A percentile compares a stretch with the other conserved stretches of the same genome.
These are phyloP conservation scores for Trichophyton mentagrophytes DNA, from an alignment of 2,329 filamentous ascomycete genomes.

Conservation along the genomic window DNA sequence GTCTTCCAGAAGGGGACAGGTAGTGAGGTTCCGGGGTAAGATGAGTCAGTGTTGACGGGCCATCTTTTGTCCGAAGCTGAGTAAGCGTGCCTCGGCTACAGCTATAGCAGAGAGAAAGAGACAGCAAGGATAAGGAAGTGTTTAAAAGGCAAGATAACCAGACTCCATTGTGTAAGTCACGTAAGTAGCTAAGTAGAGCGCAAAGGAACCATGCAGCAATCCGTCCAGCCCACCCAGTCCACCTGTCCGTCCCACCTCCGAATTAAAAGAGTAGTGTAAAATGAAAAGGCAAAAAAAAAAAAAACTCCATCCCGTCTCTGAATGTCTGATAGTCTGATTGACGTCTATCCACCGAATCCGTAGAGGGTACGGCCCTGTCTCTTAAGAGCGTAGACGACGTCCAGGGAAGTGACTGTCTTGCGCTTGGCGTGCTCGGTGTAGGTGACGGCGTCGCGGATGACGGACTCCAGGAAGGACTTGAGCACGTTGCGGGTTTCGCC, in stretches of 20 bases:
- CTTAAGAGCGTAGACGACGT: constrained; percentile 53
- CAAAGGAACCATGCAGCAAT: not conserved
- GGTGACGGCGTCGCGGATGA: constrained; percentile 67
- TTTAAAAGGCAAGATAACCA: not conserved
- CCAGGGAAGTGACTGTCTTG: constrained; percentile 43
- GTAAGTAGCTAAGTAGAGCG: not conserved
- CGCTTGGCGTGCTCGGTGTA: constrained; percentile 76
- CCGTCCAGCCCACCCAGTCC: not conserved
- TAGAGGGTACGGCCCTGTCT: constrained; percentile 61
- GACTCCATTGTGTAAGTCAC: not conserved
- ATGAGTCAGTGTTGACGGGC: not conserved
- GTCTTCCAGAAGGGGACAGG: not conserved
- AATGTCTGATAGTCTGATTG: not conserved
- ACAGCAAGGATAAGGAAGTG: too few relatives aligned
- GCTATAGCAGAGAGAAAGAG: not conserved
- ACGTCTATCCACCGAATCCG: constrained; percentile 72
- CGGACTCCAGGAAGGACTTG: constrained; percentile 72
- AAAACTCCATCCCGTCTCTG: too few relatives aligned
- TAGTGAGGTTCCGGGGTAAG: not conserved
- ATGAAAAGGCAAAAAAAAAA: not conserved
- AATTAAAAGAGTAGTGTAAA: not conserved
- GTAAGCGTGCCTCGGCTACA: not conserved
- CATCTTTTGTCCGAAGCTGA: not conserved
- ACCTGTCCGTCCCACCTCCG: not conserved
- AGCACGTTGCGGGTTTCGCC: constrained; percentile 71